A percentile compares a stretch with the other conserved stretches of the same genome.
These are phyloP conservation scores for Tagetes patula DNA, from an alignment of 129 eudicot genomes.

Conservation along the genomic window DNA sequence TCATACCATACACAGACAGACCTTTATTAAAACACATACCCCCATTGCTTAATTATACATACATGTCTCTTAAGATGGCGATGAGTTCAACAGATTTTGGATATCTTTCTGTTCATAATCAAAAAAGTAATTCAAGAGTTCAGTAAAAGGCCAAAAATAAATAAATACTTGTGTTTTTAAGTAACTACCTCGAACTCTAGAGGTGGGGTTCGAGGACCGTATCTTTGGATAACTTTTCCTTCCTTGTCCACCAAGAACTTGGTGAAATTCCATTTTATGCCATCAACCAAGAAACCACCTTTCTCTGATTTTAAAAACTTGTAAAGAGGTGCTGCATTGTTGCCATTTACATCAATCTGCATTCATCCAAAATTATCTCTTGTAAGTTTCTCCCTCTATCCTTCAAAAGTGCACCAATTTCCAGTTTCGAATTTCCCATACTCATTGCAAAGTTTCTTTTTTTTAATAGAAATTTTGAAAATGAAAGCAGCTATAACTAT, in stretches of 20 bases:
- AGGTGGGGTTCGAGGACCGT: constrained; percentile 76
- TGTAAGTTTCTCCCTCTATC: constrained; percentile 8
- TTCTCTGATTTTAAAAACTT: constrained; percentile 71
- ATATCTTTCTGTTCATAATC: constrained; percentile 49
- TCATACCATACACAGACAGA: background rate
- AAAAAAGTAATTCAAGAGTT: constrained; percentile 24
- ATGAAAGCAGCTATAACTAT: background rate
- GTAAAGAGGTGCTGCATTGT: constrained; percentile 84
- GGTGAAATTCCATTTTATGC: constrained; percentile 94
- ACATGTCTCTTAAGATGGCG: constrained; percentile 45
- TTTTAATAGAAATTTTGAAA: background rate
- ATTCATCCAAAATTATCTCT: constrained; percentile 14
- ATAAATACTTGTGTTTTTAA: too few species aligned
- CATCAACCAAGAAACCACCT: constrained; percentile 67
- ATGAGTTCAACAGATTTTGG: constrained; percentile 47
- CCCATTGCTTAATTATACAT: background rate
- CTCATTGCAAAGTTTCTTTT: background rate
- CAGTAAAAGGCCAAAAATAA: background rate
- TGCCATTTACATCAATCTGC: constrained; percentile 84
- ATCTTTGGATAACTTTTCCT: constrained; percentile 81
- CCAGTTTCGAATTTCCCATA: background rate
- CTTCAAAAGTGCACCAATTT: background rate
- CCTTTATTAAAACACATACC: constrained; percentile 6
- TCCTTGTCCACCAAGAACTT: constrained; percentile 80
- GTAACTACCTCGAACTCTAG: constrained; percentile 68